Conservation (phyloP, 2,329 filamentous ascomycete species). For the Fusarium temperatum region DNA sequence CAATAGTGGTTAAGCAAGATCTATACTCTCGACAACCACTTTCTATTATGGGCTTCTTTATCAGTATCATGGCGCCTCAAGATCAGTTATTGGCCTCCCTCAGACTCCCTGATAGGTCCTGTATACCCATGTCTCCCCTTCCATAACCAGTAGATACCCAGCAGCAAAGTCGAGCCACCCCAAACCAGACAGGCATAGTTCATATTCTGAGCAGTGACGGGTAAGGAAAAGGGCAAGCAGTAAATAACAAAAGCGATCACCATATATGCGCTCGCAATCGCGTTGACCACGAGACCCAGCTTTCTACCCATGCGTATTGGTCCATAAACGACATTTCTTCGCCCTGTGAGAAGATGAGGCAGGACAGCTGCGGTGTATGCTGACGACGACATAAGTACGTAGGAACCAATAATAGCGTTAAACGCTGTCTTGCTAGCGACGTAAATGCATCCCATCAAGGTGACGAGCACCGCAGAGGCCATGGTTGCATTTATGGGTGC, state of each 20-base stretch:
- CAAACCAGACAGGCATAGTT: not conserved
- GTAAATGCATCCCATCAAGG: not conserved
- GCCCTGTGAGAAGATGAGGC: not conserved
- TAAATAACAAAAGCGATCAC: not conserved
- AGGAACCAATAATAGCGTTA: not conserved
- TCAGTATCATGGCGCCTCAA: accelerated
- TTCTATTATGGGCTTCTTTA: accelerated
- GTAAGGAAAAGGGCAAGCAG: not conserved
- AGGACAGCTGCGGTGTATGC: not conserved
- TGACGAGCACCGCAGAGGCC: not conserved
- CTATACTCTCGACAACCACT: not conserved
- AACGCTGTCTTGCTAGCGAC: not conserved
- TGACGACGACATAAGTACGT: not conserved
- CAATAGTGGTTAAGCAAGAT: accelerated
- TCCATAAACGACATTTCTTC: not conserved
- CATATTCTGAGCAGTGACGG: not conserved
- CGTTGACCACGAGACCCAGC: accelerated
- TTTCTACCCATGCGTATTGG: not conserved
- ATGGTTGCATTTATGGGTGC: not conserved
- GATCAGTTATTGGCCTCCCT: accelerated
- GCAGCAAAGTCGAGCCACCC: not conserved
- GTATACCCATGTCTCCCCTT: not conserved
- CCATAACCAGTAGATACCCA: not conserved
- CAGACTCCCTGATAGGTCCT: not conserved
- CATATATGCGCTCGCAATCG: not conserved